phyloP scores from a whole-genome alignment of 1,139 yeast species.

The Yamadazyma pseudoaaseri region DNA sequence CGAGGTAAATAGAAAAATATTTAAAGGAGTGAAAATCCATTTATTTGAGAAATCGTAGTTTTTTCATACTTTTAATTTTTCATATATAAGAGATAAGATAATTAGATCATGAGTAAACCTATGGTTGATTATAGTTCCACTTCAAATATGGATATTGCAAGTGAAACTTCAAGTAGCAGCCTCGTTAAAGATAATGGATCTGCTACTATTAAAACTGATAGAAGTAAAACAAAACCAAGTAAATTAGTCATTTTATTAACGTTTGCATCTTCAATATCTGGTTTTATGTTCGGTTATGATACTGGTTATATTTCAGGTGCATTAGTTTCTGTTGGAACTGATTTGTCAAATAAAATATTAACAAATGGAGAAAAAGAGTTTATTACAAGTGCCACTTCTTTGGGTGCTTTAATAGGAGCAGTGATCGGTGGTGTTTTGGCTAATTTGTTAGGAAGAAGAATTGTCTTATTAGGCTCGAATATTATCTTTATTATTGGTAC shows the following conservation, averaged over 20 bases:
- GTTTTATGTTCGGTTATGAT: slow-evolving; percentile 95
- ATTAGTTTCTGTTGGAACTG: slow-evolving; percentile 77
- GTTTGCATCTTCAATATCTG: slow-evolving; percentile 82
- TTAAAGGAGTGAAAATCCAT: not conserved
- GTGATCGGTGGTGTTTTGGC: slow-evolving; percentile 76
- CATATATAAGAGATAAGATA: too few species aligned
- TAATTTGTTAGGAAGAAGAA: slow-evolving; percentile 79
- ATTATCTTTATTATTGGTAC: slow-evolving; percentile 80
- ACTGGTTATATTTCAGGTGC: slow-evolving; percentile 96
- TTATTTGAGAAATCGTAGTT: too few species aligned
- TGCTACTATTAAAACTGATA: slow-evolving; percentile 2
- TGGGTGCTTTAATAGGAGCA: slow-evolving; percentile 86
- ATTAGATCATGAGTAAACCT: slow-evolving; percentile 7
- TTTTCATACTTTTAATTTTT: too few species aligned
- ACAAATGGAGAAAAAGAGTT: slow-evolving; percentile 80
- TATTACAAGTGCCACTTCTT: slow-evolving; percentile 92
- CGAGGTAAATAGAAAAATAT: too few species aligned
- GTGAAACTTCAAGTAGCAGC: slow-evolving; percentile 10
- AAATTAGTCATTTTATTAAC: slow-evolving; percentile 67
- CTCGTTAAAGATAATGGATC: slow-evolving; percentile 7
- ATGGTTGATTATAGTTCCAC: slow-evolving; percentile 6
- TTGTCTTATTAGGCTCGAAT: slow-evolving; percentile 77
- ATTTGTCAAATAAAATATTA: slow-evolving; percentile 51
- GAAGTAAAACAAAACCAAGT: slow-evolving; percentile 42
- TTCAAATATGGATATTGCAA: slow-evolving; percentile 5